phyloP scores from a whole-genome alignment of 495 filamentous ascomycete genomes.

The Penicillium flavigenum region DNA sequence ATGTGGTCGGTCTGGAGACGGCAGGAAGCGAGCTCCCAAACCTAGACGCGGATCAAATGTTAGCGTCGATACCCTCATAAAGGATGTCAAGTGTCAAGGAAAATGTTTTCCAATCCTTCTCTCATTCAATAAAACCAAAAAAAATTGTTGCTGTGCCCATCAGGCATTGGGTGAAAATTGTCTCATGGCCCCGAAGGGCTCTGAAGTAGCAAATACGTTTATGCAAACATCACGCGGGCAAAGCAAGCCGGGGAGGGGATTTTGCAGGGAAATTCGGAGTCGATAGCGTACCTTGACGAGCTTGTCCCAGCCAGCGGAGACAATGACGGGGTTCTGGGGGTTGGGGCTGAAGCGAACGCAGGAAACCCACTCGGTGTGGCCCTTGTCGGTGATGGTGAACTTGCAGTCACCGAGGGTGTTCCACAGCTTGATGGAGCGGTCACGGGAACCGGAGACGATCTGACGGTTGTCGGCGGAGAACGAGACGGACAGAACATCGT shows the following conservation, averaged over 20 bases:
- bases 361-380: conserved; percentile 98
- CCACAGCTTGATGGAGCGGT: conserved; percentile 99
- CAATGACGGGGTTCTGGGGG: conserved; percentile 99
- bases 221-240: conserved; percentile 84
- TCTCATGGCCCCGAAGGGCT: conserved; percentile 93
- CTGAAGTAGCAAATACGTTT: conserved; percentile 99
- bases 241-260: conserved; percentile 6
- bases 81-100: conserved; percentile 13
- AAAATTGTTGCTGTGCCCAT: conserved; percentile 49
- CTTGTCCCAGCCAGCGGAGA: conserved; percentile 99
- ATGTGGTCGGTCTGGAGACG: conserved; percentile 99
- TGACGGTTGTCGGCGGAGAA: conserved; percentile 99
- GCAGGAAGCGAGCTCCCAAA: conserved; percentile 99
- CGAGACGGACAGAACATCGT: conserved; percentile 98
- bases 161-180: conserved; percentile 87
- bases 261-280: conserved; percentile 15
- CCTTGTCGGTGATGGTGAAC: conserved; percentile 99
- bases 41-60: conserved; percentile 53
- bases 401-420: conserved; percentile 99
- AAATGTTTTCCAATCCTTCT: conserved; percentile 21
- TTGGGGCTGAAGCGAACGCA: conserved; percentile 99
- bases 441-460: conserved; percentile 98
- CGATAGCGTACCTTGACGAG: conserved; percentile 88
- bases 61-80: conserved; percentile 23
- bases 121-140: conserved; percentile 19